Evolutionary conservation across 257 asterid species (phyloP).

Genomic region (Nicotiana benthamiana): DNA sequence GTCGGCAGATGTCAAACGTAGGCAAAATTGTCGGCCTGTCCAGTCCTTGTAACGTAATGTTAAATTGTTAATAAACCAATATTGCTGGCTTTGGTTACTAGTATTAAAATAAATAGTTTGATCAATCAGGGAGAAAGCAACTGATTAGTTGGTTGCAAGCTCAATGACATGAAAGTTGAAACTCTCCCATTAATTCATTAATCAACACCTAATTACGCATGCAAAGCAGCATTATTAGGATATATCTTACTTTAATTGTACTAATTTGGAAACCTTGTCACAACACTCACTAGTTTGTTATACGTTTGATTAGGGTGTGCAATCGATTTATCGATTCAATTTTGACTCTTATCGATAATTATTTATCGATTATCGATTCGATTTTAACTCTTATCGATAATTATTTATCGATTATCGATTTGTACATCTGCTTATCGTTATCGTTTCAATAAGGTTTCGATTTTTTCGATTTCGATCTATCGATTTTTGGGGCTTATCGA

Average conservation of each 20-base stretch:
- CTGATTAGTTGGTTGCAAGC: neutral
- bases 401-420: too few species aligned
- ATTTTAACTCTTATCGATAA: too few species aligned
- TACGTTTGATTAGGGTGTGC: too few species aligned
- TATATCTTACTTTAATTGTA: neutral
- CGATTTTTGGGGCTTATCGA: too few species aligned
- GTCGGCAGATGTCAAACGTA: conserved; percentile 3
- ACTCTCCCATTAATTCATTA: neutral
- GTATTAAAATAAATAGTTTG: neutral
- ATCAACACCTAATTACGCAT: conserved; percentile 9
- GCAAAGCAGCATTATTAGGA: neutral
- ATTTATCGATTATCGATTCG: too few species aligned
- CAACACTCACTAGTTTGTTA: neutral
- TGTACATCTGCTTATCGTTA: too few species aligned
- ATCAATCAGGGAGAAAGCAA: neutral
- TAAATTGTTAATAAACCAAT: neutral
- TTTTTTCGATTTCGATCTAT: too few species aligned
- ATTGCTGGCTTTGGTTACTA: neutral
- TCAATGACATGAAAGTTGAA: neutral
- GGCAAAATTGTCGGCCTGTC: conserved; percentile 19
- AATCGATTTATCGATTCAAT: too few species aligned
- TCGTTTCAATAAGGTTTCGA: too few species aligned
- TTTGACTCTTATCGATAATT: too few species aligned
- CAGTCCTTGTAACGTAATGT: neutral
- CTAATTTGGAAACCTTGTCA: neutral